These are phyloP conservation scores for Fomitopsis schrenkii DNA, from an alignment of 1,284 basidiomycete species.

Conservation along the genomic window DNA sequence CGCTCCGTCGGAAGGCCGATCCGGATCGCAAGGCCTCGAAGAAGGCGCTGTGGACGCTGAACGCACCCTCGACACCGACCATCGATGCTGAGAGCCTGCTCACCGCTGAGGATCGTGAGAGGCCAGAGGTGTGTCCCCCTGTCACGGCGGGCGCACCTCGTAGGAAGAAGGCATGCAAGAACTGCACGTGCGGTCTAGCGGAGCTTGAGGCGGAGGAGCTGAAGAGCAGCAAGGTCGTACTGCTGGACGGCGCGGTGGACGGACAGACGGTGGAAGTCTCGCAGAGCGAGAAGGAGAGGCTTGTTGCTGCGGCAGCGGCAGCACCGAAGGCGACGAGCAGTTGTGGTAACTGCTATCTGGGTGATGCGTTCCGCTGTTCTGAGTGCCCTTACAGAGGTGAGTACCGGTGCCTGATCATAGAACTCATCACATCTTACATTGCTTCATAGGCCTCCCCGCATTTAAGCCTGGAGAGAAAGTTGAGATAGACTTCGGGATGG, in stretches of 20 bases:
- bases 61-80: slow-evolving; percentile 51
- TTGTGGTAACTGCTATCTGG: slow-evolving; percentile 97
- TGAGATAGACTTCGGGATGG: slow-evolving; percentile 81
- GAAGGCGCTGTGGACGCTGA: slow-evolving; percentile 77
- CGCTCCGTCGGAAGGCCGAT: slow-evolving; percentile 47
- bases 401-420: slow-evolving; percentile 27
- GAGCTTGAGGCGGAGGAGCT: slow-evolving; percentile 85
- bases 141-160: slow-evolving; percentile 46
- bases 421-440: slow-evolving; percentile 1
- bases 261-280: slow-evolving; percentile 60
- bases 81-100: slow-evolving; percentile 77
- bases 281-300: slow-evolving; percentile 58
- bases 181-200: slow-evolving; percentile 90
- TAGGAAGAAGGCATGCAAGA: slow-evolving; percentile 89
- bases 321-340: slow-evolving; percentile 88
- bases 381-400: slow-evolving; percentile 94
- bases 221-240: slow-evolving; percentile 54
- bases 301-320: slow-evolving; percentile 59
- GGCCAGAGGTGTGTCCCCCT: slow-evolving; percentile 70
- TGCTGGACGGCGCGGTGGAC: slow-evolving; percentile 58
- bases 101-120: slow-evolving; percentile 67
- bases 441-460: slow-evolving; percentile 78
- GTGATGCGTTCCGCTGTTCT: slow-evolving; percentile 95
- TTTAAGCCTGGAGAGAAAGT: slow-evolving; percentile 99
- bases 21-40: slow-evolving; percentile 62